Conservation (phyloP, 164 flowering plant species). For the Berberis thunbergii region DNA sequence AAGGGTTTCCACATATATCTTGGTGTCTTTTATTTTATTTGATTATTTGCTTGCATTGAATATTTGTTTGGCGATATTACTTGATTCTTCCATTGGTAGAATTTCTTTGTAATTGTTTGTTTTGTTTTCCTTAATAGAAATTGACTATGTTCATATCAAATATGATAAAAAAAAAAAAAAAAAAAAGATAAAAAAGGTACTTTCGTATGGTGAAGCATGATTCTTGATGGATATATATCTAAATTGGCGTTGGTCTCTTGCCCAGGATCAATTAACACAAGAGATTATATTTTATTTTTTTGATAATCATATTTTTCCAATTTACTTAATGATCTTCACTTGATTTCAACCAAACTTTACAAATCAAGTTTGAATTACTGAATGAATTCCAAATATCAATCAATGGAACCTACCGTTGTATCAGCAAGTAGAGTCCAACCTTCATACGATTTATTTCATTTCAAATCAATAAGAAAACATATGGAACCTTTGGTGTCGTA, state of each 20-base stretch:
- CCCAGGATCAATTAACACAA: conserved; percentile 26
- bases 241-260: conserved; percentile 5
- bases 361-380: conserved; percentile 58
- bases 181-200: too few species aligned
- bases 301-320: too few species aligned
- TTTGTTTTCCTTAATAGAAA: conserved; percentile 11
- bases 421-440: conserved; percentile 24
- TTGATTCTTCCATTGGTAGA: too few species aligned
- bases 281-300: not conserved
- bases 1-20: too few species aligned
- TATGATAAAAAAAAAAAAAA: too few species aligned
- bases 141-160: conserved; percentile 46
- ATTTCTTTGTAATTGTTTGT: too few species aligned
- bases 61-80: too few species aligned
- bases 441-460: conserved; percentile 53
- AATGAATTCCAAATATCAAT: conserved; percentile 56
- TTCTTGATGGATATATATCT: too few species aligned
- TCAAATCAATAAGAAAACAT: conserved; percentile 47
- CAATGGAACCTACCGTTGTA: conserved; percentile 49
- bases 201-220: conserved; percentile 47
- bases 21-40: too few species aligned
- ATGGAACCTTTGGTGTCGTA: conserved; percentile 68
- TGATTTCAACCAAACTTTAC: not conserved
- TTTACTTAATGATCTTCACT: too few species aligned
- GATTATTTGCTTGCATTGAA: too few species aligned